Conservation (phyloP, 78 protist species). For the Reticulomyxa filosa region DNA sequence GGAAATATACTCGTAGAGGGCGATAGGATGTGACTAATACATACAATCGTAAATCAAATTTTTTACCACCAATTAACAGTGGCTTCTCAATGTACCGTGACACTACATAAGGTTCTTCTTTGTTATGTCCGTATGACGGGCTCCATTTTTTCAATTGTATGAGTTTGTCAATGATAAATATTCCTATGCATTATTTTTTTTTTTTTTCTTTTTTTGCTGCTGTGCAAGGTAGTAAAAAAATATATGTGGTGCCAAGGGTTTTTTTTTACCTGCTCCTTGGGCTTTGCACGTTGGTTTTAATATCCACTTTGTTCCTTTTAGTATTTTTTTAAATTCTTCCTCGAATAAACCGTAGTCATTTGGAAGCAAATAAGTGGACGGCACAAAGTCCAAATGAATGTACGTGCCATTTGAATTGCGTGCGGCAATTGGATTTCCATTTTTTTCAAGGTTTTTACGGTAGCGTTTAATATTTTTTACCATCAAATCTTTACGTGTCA, state of each 20-base stretch:
- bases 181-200: too few species aligned
- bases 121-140: background rate
- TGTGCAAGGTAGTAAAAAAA: too few species aligned
- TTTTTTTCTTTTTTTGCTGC: too few species aligned
- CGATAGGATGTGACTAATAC: constrained; percentile 20
- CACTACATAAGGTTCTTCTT: background rate
- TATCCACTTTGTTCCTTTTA: too few species aligned
- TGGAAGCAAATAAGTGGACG: constrained; percentile 24
- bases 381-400: background rate
- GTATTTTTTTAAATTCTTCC: constrained; percentile 34
- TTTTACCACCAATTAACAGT: constrained; percentile 39
- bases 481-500: constrained; percentile 33
- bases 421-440: background rate
- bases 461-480: constrained; percentile 17
- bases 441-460: background rate
- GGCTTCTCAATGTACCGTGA: constrained; percentile 37
- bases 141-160: constrained; percentile 10
- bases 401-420: background rate
- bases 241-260: too few species aligned
- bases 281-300: constrained; percentile 49
- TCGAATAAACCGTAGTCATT: constrained; percentile 39
- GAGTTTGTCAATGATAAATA: constrained; percentile 30
- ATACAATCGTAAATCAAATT: constrained; percentile 62
- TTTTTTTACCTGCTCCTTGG: too few species aligned
- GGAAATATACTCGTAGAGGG: background rate